These are phyloP conservation scores for Coniochaeta sp. DNA, from an alignment of 2,329 filamentous ascomycete genomes.

Conservation along the genomic window DNA sequence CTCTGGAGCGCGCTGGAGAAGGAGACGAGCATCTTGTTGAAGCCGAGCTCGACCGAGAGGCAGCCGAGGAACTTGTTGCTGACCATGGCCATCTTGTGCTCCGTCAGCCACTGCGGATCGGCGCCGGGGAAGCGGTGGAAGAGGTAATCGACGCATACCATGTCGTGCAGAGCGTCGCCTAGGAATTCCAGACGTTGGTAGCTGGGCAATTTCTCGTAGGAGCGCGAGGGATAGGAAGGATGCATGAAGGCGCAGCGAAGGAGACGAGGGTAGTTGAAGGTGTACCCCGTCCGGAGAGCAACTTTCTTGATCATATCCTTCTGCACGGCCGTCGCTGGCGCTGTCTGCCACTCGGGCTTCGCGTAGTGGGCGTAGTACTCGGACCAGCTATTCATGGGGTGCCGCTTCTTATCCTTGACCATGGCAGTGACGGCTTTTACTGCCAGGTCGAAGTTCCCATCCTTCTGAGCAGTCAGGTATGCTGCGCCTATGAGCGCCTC, in stretches of 20 bases:
- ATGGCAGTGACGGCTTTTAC: constrained; percentile 60
- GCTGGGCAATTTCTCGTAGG: constrained; percentile 71
- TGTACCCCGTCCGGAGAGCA: constrained; percentile 46
- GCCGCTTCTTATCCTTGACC: constrained; percentile 56
- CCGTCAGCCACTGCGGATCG: constrained; percentile 93
- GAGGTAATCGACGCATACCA: constrained; percentile 75
- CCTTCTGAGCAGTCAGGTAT: constrained; percentile 41
- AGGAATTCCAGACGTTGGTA: constrained; percentile 92
- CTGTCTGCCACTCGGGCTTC: constrained; percentile 64
- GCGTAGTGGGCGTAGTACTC: constrained; percentile 68
- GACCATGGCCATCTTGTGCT: constrained; percentile 99
- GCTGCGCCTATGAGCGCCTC: constrained; percentile 91
- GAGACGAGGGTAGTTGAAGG: constrained; percentile 68
- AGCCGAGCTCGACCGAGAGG: constrained; percentile 68
- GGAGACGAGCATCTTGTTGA: constrained; percentile 65
- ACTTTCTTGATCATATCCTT: constrained; percentile 60
- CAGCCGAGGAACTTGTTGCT: constrained; percentile 90
- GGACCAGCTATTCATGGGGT: constrained; percentile 59
- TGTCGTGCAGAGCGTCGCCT: constrained; percentile 81
- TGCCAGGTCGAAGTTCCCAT: constrained; percentile 46
- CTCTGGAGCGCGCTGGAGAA: constrained; percentile 37
- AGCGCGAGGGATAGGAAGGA: constrained; percentile 63
- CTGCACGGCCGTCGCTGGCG: constrained; percentile 57
- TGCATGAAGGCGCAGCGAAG: constrained; percentile 83
- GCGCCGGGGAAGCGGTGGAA: constrained; percentile 69